Conservation (phyloP, 2,329 filamentous ascomycete genomes). For the Diaporthe sp. region DNA sequence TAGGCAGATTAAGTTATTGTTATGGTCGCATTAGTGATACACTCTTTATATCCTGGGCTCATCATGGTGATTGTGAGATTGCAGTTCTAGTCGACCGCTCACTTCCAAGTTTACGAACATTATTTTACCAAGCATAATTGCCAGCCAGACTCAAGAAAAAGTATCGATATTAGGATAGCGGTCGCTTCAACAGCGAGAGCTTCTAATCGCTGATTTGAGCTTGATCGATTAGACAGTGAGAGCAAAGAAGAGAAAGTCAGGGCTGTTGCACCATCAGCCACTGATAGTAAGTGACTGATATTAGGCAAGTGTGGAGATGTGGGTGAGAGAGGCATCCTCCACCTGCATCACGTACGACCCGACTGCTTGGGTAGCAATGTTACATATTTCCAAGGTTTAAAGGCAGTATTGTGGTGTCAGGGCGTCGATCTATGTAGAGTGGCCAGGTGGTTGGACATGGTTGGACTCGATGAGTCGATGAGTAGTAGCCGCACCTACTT, state of each 20-base stretch:
- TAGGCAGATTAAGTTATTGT: neutral
- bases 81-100: no score
- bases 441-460: neutral
- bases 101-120: no score
- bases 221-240: neutral
- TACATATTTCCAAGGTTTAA: neutral
- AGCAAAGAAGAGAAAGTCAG: neutral
- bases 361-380: neutral
- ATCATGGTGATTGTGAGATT: neutral
- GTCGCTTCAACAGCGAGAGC: neutral
- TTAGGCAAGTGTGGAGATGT: no score
- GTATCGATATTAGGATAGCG: no score
- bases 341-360: neutral
- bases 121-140: no score
- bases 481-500: neutral
- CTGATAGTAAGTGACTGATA: no score
- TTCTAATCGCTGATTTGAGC: no score
- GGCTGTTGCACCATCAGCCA: neutral
- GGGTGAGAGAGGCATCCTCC: no score
- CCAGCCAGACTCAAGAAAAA: no score
- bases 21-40: neutral
- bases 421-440: neutral
- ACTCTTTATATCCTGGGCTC: neutral
- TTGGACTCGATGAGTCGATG: neutral
- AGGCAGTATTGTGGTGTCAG: neutral